Evolutionary conservation across 345 rosid species (phyloP), one percentile per base, ranked within the genome.

Genomic region (Euphorbia lathyris): DNA sequence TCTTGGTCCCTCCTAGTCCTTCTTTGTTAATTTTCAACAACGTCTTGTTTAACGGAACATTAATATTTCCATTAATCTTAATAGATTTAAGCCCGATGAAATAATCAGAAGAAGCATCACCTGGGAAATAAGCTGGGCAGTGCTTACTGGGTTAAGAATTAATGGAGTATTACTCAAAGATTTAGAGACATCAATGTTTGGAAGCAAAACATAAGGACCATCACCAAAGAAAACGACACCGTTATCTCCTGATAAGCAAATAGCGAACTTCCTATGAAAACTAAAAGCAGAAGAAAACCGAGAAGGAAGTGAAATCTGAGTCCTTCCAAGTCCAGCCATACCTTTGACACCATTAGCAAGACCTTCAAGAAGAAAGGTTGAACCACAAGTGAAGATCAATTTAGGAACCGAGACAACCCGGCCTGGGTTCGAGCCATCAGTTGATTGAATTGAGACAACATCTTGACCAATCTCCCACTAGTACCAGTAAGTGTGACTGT

Each of bases 1-100:
- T 72, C 61, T 72, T 79, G 16, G 79, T 65, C 7, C 79, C 71
- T 0, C 68, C 76, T 9, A 5, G 1, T 3, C 78, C 79, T 29
- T 42, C 16, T 9, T 57, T 29, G 22, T 72, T 22, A 13, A 72
- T 64, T 0, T 63, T 38, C 5, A 72, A 42, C 55, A 72, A 9
- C 3, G 51, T 72, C 7, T 14, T 53, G 58, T 65, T 43, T 2
- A 72, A 0, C 19, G 27, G 29, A 26, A 72, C 43, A 2, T 0
- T 11, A n/a, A n/a, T 11, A 22, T 72, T 72, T 2, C 57, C 69
- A 22, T 53, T 58, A 11, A 72, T 29, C 13, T 51, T 65, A 45
- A 72, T 65, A 45, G 69, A 43, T 7, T 56, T 40, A 6, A 72
- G 65, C n/a, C 65, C 70, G 6, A 72, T 72, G 63, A 64, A 72